Conservation (phyloP, 2,329 filamentous ascomycete genomes). For the Chalara sp. region DNA sequence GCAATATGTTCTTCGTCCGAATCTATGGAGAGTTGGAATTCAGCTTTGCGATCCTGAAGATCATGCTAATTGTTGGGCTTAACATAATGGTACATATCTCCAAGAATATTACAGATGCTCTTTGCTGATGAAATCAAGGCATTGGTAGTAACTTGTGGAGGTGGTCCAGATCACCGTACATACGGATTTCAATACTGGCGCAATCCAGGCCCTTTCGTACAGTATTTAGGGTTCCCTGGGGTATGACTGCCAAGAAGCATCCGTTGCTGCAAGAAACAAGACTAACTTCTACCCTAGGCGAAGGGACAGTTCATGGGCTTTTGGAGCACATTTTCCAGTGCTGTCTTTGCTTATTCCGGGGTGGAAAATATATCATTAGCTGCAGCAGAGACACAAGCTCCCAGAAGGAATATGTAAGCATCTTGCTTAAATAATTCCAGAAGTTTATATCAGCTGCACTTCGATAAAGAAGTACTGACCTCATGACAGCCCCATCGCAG, state of each 20-base stretch:
- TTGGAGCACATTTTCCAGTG: constrained; percentile 37
- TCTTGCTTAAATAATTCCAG: too few species aligned
- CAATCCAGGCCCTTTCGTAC: constrained; percentile 59
- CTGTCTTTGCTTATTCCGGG: constrained; percentile 40
- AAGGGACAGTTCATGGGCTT: constrained; percentile 52
- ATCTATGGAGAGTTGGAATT: constrained; percentile 49
- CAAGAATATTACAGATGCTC: too few species aligned
- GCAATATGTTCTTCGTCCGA: constrained; percentile 32
- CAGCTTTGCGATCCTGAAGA: constrained; percentile 47
- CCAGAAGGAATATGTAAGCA: constrained; percentile 31
- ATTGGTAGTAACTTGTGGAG: constrained; percentile 56
- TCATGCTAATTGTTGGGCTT: constrained; percentile 56
- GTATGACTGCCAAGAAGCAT: neutral
- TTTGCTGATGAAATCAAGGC: constrained; percentile 18
- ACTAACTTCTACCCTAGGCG: constrained; percentile 12
- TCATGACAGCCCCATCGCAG: constrained; percentile 41
- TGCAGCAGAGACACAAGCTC: constrained; percentile 48
- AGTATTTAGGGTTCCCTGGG: constrained; percentile 58
- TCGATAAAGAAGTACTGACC: too few species aligned
- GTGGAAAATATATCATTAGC: constrained; percentile 48
- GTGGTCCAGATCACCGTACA: constrained; percentile 48
- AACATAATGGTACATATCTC: constrained; percentile 44
- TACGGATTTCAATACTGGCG: constrained; percentile 67
- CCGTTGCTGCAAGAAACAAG: too few species aligned
- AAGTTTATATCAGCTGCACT: too few species aligned